Conservation (phyloP, 371 early-diverging fungal species). For the Rhizopus stolonifer region DNA sequence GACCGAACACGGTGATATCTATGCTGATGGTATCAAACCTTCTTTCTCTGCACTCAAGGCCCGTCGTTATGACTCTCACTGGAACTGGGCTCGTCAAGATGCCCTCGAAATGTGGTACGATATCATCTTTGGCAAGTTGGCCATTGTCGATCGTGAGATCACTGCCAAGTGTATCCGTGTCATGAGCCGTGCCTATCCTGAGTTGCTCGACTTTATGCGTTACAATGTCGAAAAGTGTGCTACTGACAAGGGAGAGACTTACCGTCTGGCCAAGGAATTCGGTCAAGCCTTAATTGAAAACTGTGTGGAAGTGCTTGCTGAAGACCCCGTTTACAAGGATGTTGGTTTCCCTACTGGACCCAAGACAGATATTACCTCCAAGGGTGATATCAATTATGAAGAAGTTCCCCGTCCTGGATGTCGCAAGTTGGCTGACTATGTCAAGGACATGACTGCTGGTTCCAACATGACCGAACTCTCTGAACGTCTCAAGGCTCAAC, state of each 20-base stretch:
- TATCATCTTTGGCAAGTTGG: slow-evolving; percentile 87
- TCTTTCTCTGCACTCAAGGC: slow-evolving; percentile 83
- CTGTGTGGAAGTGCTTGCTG: slow-evolving; percentile 76
- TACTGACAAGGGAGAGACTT: slow-evolving; percentile 79
- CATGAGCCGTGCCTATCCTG: slow-evolving; percentile 89
- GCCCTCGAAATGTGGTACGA: slow-evolving; percentile 89
- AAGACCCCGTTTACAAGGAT: slow-evolving; percentile 87
- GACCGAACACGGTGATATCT: slow-evolving; percentile 87
- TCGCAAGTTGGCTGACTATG: slow-evolving; percentile 70
- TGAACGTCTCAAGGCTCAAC: slow-evolving; percentile 76
- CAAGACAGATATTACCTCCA: slow-evolving; percentile 71
- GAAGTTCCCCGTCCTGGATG: slow-evolving; percentile 74
- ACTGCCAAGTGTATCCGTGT: slow-evolving; percentile 88
- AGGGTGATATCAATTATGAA: slow-evolving; percentile 81
- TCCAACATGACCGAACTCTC: slow-evolving; percentile 69
- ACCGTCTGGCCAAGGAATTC: slow-evolving; percentile 78
- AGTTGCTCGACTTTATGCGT: slow-evolving; percentile 83
- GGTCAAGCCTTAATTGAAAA: slow-evolving; percentile 85
- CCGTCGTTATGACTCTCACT: slow-evolving; percentile 90
- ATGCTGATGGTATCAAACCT: slow-evolving; percentile 87
- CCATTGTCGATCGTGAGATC: slow-evolving; percentile 89
- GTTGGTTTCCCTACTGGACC: slow-evolving; percentile 80
- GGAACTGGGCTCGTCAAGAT: slow-evolving; percentile 98
- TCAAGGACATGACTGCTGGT: slow-evolving; percentile 71
- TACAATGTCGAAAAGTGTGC: slow-evolving; percentile 77